These are phyloP conservation scores for Leptodontidium sp. DNA, from an alignment of 2,329 filamentous ascomycete genomes.

Conservation along the genomic window DNA sequence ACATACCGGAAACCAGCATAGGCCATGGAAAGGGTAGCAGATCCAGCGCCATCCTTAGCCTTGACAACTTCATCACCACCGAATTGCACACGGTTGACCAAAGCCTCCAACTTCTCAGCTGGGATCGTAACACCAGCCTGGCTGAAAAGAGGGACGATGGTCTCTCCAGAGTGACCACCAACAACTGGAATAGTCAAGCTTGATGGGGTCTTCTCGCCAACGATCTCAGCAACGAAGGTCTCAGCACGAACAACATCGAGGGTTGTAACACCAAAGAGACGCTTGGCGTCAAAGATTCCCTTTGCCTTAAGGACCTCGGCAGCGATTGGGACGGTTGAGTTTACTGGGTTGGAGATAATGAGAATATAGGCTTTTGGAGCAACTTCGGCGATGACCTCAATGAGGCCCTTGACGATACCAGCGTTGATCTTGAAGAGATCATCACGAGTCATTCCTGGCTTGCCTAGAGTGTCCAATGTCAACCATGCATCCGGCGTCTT, in stretches of 20 bases:
- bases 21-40: conserved; percentile 92
- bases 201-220: conserved; percentile 81
- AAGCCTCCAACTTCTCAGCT: conserved; percentile 85
- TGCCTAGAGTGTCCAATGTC: conserved; percentile 66
- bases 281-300: conserved; percentile 92
- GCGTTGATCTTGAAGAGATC: conserved; percentile 99
- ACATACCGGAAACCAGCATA: conserved; percentile 90
- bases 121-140: conserved; percentile 84
- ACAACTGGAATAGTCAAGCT: conserved; percentile 90
- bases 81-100: conserved; percentile 96
- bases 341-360: conserved; percentile 99
- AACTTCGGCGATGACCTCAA: conserved; percentile 86
- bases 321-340: conserved; percentile 97
- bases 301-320: conserved; percentile 96
- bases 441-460: conserved; percentile 99
- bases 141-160: conserved; percentile 97
- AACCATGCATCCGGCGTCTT: conserved; percentile 22
- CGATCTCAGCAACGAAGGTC: conserved; percentile 90
- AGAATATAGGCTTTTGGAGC: conserved; percentile 94
- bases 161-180: conserved; percentile 97
- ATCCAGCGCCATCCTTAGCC: conserved; percentile 91
- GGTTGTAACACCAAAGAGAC: conserved; percentile 97
- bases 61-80: conserved; percentile 97
- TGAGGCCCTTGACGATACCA: conserved; percentile 93
- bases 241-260: conserved; percentile 98